A percentile compares a stretch with the other conserved stretches of the same genome.
phyloP scores from a whole-genome alignment of 495 filamentous ascomycete genomes.

The Parathielavia hyrcaniae region DNA sequence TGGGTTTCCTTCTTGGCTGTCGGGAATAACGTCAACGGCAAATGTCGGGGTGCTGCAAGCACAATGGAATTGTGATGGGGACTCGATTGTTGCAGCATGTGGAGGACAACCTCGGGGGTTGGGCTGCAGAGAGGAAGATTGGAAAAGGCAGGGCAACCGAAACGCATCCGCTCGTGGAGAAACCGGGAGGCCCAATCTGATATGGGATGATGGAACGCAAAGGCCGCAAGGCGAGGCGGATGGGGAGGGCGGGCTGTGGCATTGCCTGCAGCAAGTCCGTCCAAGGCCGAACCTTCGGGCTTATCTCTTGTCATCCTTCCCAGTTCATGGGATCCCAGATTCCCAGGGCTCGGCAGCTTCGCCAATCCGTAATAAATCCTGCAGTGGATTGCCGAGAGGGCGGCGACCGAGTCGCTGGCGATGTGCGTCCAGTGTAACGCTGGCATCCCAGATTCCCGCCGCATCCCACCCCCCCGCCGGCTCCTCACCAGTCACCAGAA shows the following conservation, averaged over 20 bases:
- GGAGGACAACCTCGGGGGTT: not conserved
- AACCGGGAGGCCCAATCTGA: slow-evolving; percentile 1
- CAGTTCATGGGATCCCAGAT: slow-evolving; percentile 15
- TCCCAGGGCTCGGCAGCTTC: slow-evolving; percentile 8
- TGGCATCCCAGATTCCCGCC: slow-evolving; percentile 3
- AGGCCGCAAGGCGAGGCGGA: slow-evolving; percentile 1
- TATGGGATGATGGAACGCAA: slow-evolving; percentile 5
- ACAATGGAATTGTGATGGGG: slow-evolving; percentile 7
- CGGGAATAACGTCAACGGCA: slow-evolving; percentile 12
- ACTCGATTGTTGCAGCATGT: not conserved
- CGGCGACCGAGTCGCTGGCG: slow-evolving; percentile 13
- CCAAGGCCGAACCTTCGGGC: slow-evolving; percentile 6
- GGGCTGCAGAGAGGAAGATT: too few relatives aligned
- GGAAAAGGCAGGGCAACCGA: not conserved
- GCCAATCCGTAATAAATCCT: slow-evolving; percentile 18
- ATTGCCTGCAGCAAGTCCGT: slow-evolving; percentile 4
- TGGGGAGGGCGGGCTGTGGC: slow-evolving; percentile 4
- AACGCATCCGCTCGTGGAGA: not conserved
- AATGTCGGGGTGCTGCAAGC: slow-evolving; percentile 13
- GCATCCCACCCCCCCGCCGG: slow-evolving; percentile 3
- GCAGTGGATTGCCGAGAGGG: too few relatives aligned
- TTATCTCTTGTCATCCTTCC: slow-evolving; percentile 8
- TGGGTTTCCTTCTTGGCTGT: slow-evolving; percentile 15
- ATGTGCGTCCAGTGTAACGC: slow-evolving; percentile 6
- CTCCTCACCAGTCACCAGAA: not conserved